Percentiles rank a stretch among this genome's conserved stretches.
Evolutionary conservation across 768 basidiomycete genomes (phyloP).

Genomic region (Suillus clintonianus): DNA sequence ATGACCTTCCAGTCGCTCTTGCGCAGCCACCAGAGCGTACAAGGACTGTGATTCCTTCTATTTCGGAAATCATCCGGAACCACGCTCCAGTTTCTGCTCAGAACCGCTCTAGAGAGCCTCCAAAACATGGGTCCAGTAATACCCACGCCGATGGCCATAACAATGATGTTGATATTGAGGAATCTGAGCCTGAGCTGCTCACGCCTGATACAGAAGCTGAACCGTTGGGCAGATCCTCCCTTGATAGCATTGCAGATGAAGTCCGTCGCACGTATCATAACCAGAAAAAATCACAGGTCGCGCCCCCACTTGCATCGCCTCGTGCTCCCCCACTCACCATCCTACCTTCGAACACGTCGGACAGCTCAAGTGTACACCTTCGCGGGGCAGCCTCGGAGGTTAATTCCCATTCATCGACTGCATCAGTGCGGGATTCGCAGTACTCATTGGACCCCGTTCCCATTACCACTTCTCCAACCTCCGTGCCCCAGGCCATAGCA

Average conservation of each 20-base stretch:
- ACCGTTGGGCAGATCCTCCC: slow-evolving; percentile 75
- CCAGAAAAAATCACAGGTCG: slow-evolving; percentile 40
- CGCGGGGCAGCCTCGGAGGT: slow-evolving; percentile 46
- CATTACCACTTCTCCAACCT: slow-evolving; percentile 48
- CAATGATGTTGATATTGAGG: slow-evolving; percentile 52
- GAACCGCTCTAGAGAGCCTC: slow-evolving; percentile 48
- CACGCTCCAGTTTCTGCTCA: slow-evolving; percentile 66
- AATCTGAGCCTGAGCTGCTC: slow-evolving; percentile 50
- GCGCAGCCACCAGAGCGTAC: slow-evolving; percentile 28
- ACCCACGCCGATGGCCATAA: slow-evolving; percentile 48
- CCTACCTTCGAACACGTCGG: slow-evolving; percentile 53
- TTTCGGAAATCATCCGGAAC: slow-evolving; percentile 84
- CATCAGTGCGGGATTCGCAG: slow-evolving; percentile 22
- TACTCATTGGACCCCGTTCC: slow-evolving; percentile 28
- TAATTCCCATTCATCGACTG: slow-evolving; percentile 49
- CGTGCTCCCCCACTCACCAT: slow-evolving; percentile 31
- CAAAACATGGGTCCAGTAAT: slow-evolving; percentile 48
- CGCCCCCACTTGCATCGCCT: slow-evolving; percentile 40
- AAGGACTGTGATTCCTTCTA: slow-evolving; percentile 71
- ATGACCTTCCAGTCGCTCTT: slow-evolving; percentile 10
- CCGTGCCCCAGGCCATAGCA: slow-evolving; percentile 72
- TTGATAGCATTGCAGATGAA: slow-evolving; percentile 88
- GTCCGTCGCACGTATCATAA: slow-evolving; percentile 68
- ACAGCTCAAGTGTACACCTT: slow-evolving; percentile 47
- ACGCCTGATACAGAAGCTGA: slow-evolving; percentile 62